These are phyloP conservation scores for Eustoma russellianum DNA, from an alignment of 257 asterid genomes.

Conservation along the genomic window DNA sequence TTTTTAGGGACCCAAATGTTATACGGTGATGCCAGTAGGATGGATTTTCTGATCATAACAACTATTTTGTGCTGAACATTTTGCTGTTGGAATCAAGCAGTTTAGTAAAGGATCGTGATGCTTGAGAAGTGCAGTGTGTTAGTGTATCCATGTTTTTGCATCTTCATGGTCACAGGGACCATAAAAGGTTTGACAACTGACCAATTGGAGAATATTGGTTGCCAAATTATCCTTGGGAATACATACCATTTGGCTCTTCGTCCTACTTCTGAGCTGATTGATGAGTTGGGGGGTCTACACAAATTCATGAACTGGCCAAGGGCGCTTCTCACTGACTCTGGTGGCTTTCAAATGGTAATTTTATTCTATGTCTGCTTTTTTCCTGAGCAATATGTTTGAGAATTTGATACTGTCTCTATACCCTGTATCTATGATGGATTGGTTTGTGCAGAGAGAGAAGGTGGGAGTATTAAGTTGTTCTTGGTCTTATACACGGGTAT, in stretches of 20 bases:
- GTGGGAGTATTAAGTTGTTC: too few relatives aligned
- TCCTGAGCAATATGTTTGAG: not conserved
- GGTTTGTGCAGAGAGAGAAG: too few relatives aligned
- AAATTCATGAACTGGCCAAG: constrained; percentile 97
- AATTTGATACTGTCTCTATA: not conserved
- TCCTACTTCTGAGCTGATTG: constrained; percentile 93
- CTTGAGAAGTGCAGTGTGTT: too few relatives aligned
- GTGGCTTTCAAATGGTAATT: constrained; percentile 97
- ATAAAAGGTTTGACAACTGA: constrained; percentile 80
- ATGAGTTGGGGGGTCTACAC: constrained; percentile 94
- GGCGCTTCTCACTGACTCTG: constrained; percentile 95
- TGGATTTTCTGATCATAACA: too few relatives aligned
- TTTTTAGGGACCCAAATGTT: not conserved
- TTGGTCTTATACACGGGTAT: too few relatives aligned
- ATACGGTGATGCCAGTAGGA: too few relatives aligned
- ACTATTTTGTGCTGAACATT: too few relatives aligned
- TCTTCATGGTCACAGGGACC: constrained; percentile 49
- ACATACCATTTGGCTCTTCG: constrained; percentile 95
- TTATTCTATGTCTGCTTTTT: not conserved
- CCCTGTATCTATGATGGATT: too few relatives aligned
- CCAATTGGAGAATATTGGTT: constrained; percentile 95
- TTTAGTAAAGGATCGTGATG: too few relatives aligned
- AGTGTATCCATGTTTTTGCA: not conserved
- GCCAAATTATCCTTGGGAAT: constrained; percentile 96
- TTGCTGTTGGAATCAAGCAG: too few relatives aligned